Base-by-base conservation (phyloP, 2,329 filamentous ascomycete genomes). In the Xylariales sp. region DNA sequence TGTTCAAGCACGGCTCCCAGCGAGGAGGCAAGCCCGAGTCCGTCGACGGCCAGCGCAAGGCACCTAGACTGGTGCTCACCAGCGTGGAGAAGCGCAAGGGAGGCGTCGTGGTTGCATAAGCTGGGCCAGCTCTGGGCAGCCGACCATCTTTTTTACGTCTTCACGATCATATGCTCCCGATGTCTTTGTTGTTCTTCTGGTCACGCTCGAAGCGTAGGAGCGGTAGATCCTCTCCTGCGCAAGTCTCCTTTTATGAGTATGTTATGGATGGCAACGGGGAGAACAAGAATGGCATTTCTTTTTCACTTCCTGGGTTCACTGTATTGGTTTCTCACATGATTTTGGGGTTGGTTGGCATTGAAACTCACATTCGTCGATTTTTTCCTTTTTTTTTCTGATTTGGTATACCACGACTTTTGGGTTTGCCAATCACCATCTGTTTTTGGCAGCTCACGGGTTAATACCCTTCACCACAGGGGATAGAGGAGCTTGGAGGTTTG, bases 31-130 rank as follows among this genome's bases (percentile, higher is more conserved):
- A 81, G 59, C 63, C 76, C 46, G 72, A 80, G 52, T 67, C 67
- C 29, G 62, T 65, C 36, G 73, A 77, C 47, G 72, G 75, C 42
- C 81, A 88, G 64, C 87, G 88, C 65, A 90, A 84, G 71, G 85
- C 85, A 51, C 85, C 88, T 38, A 84, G 89, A 73, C 79, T 95
- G 57, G 85, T 96, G 49, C 76, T 96, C 49, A 90, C 86, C 49
- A 90, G 83, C 60, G 85, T 82, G 45, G 89, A 38, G 31, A 17
- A 38, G 28, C 18, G 27, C 12, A 14, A 17, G 25, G 35, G 35
- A 16, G 35, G 35, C 16, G 28, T 38, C 31, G 23, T 37, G 35
- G 27, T 38, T 28, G 35, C 35, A 25, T 38, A 28, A 25, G 28
- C 27, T 23, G 27, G n/a, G 19, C 27, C 31, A 25, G 29, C 27